A percentile compares a stretch with the other conserved stretches of the same genome.
phyloP scores from a whole-genome alignment of 192 early-diverging fungal species.

The Coemansia sp. region DNA sequence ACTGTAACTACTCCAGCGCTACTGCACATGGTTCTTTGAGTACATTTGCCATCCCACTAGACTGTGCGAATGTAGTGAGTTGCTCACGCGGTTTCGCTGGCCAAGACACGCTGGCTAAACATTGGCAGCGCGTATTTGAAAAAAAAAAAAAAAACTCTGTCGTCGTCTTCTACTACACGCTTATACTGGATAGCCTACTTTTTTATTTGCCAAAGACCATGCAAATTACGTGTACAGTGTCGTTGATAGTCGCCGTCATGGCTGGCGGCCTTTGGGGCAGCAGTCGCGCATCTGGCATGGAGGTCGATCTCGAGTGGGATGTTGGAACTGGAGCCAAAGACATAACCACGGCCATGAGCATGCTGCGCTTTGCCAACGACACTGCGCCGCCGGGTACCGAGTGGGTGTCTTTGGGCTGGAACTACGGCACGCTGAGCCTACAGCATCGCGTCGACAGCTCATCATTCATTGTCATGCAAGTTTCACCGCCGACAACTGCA shows the following conservation, averaged over 20 bases:
- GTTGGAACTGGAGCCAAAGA: constrained; percentile 6
- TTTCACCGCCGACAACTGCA: constrained; percentile 22
- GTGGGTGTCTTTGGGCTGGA: constrained; percentile 41
- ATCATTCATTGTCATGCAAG: constrained; percentile 26
- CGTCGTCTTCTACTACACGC: neutral
- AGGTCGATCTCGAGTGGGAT: constrained; percentile 39
- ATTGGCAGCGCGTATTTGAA: too few species aligned
- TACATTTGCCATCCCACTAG: neutral
- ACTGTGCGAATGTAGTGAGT: neutral
- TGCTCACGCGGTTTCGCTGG: neutral
- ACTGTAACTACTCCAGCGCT: neutral
- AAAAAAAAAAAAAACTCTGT: too few species aligned
- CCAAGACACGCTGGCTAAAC: neutral
- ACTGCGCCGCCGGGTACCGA: constrained; percentile 34
- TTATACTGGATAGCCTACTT: too few species aligned
- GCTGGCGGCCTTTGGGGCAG: neutral
- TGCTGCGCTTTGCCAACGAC: constrained; percentile 37
- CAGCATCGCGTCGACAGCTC: constrained; percentile 18
- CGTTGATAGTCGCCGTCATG: neutral
- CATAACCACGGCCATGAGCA: constrained; percentile 29
- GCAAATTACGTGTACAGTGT: neutral
- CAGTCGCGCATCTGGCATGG: neutral
- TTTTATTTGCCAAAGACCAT: neutral
- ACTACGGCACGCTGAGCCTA: constrained; percentile 30
- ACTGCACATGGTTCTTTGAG: neutral